Base-by-base conservation (phyloP, 2,329 filamentous ascomycete species). In the Pseudogymnoascus sp. region DNA sequence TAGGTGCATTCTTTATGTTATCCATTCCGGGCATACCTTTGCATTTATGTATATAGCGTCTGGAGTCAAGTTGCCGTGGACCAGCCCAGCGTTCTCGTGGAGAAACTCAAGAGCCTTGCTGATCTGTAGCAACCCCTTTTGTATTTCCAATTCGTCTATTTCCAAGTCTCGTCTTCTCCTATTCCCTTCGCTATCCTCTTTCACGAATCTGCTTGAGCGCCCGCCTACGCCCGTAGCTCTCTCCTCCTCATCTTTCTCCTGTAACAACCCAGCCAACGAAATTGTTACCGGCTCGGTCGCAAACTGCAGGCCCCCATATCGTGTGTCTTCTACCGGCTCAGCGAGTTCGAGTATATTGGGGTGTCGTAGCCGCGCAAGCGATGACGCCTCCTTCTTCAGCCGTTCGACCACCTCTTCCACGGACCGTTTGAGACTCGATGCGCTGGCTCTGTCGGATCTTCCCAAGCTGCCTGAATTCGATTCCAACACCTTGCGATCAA, bases 141-240 rank as follows among this genome's bases (percentile, higher is more conserved):
- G 95, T 69, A 97, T 96, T 76, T 99, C 95, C 64, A 99, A 79
- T 77, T 97, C 95, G 72, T 99, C 95, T 65, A 99, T 91, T 74
- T 97, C 93, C 12, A 97, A 76, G 71, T 97, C 93, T 69, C 90
- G 83, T 69, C 91, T 81, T 69, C 87, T 83, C 67, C 86, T 82
- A 59, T 85, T 85, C 37, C 90, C 90, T 68, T 93, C 88, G 0
- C 87, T 80, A 68, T 92, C 89, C 71, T 95, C 91, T 1, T 90
- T 87, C 62, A 95, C 88, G 76, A 88, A 95, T 68, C 91, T 87
- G 73, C 90, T 92, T 3, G 86, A 81, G 64, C 91, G 81, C 9
- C 89, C 87, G 41, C 88, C 85, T 0, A 84, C 81, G 6, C 89
- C 86, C 38, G 86, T 85, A 12, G 81, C 78, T 64, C 84, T 82